A percentile compares a stretch with the other conserved stretches of the same genome.
These are phyloP conservation scores for Pilaira anomala DNA, from an alignment of 192 early-diverging fungal species.

Conservation along the genomic window DNA sequence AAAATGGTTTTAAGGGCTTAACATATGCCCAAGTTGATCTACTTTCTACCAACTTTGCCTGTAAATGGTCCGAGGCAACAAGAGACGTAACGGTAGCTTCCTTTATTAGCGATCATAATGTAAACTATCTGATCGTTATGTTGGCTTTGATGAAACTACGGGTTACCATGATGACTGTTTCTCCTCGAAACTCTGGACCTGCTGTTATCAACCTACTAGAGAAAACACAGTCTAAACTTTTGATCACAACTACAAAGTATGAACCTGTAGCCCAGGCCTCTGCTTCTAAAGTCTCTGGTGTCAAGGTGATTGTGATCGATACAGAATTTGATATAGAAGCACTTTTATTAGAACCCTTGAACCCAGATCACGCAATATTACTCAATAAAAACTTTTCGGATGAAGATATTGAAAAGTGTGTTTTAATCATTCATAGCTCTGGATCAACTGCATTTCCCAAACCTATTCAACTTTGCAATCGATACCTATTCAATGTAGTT, in stretches of 20 bases:
- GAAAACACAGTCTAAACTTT: constrained; percentile 4
- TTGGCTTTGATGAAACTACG: constrained; percentile 16
- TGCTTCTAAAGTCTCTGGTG: too few relatives aligned
- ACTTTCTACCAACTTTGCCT: constrained; percentile 17
- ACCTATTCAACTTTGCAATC: too few relatives aligned
- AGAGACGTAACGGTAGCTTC: neutral
- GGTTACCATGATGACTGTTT: neutral
- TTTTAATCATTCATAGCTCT: too few relatives aligned
- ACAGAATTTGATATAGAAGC: too few relatives aligned
- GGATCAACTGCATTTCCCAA: too few relatives aligned
- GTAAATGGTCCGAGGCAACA: neutral
- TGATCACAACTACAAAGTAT: constrained; percentile 4
- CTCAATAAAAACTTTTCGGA: too few relatives aligned
- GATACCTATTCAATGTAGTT: neutral
- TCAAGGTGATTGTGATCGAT: too few relatives aligned
- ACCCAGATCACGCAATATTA: too few relatives aligned
- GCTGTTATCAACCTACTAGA: constrained; percentile 11
- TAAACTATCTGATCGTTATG: constrained; percentile 2
- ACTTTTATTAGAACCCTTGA: too few relatives aligned
- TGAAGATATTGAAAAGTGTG: too few relatives aligned
- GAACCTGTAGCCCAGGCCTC: neutral
- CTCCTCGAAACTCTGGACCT: constrained; percentile 21
- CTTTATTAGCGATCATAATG: constrained; percentile 6
- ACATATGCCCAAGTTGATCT: constrained; percentile 17
- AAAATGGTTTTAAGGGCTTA: too few relatives aligned